A percentile compares a stretch with the other conserved stretches of the same genome.
These are phyloP conservation scores for Botrytis squamosa DNA, from an alignment of 2,329 filamentous ascomycete species.

Conservation along the genomic window DNA sequence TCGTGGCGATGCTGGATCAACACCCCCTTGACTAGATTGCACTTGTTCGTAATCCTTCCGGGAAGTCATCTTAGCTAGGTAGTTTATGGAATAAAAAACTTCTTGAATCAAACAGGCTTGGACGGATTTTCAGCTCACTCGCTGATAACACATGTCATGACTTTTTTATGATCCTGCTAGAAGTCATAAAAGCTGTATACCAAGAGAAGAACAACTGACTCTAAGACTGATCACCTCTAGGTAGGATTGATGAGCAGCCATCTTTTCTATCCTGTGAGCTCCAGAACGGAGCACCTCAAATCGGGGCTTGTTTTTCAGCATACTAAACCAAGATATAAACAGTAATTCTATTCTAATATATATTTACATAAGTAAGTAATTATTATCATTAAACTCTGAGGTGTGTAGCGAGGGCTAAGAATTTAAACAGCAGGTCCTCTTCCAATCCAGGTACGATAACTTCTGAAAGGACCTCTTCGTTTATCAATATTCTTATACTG, in stretches of 20 bases:
- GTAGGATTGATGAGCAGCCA: not conserved
- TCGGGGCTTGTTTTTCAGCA: not conserved
- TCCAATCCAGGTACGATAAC: not conserved
- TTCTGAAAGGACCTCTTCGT: conserved; percentile 1
- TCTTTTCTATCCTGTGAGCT: not conserved
- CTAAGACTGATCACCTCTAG: not conserved
- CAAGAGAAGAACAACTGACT: not conserved
- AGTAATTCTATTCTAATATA: not conserved
- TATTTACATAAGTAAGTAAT: not conserved
- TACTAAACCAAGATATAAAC: not conserved
- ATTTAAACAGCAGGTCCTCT: not conserved
- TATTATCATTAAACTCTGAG: not conserved
- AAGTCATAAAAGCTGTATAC: fast-evolving
- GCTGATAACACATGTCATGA: not conserved
- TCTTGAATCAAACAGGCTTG: not conserved
- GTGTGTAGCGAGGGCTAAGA: too few relatives aligned
- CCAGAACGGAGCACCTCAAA: not conserved
- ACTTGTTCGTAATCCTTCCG: not conserved
- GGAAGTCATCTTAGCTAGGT: not conserved
- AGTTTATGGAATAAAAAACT: not conserved
- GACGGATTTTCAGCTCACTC: not conserved
- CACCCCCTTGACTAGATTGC: not conserved
- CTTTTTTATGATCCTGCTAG: not conserved
- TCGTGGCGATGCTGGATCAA: not conserved
- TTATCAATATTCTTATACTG: conserved; percentile 11